Conservation (phyloP, 1,139 yeast species). For the Magnusiomyces paraingens region DNA sequence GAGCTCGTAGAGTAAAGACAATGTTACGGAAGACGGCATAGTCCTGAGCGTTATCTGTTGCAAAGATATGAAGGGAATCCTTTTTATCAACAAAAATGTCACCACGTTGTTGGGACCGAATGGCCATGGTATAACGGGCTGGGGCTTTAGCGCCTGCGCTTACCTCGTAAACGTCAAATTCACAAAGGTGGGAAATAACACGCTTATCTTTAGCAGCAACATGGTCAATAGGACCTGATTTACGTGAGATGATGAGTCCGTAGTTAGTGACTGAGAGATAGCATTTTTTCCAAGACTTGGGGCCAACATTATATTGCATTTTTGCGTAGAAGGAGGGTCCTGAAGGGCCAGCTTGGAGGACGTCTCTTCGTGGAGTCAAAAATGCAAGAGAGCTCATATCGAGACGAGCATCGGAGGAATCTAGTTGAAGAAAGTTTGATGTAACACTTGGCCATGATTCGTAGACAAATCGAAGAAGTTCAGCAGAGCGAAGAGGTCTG, state of each 20-base stretch:
- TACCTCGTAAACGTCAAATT: conserved; percentile 25
- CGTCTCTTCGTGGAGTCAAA: conserved; percentile 31
- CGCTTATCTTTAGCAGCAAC: conserved; percentile 4
- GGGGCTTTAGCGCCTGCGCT: conserved; percentile 19
- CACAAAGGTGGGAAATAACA: conserved; percentile 13
- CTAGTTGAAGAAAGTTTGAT: conserved; percentile 22
- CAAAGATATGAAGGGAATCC: conserved; percentile 25
- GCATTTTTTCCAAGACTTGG: conserved; percentile 18
- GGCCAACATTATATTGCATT: conserved; percentile 5
- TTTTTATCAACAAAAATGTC: conserved; percentile 22
- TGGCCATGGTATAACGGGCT: conserved; percentile 22
- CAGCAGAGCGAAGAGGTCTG: conserved; percentile 10
- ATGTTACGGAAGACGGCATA: conserved; percentile 28
- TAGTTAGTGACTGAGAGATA: conserved; percentile 16
- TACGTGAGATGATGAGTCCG: conserved; percentile 4
- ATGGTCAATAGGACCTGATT: neutral
- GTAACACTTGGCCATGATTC: conserved; percentile 9
- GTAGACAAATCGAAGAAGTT: conserved; percentile 6
- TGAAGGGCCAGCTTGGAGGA: conserved; percentile 20
- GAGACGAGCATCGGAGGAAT: conserved; percentile 23
- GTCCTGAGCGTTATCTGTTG: conserved; percentile 26
- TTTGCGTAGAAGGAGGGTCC: conserved; percentile 9
- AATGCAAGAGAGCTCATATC: conserved; percentile 29
- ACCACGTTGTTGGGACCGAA: conserved; percentile 27
- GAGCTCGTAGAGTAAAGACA: conserved; percentile 27